Evolutionary conservation across 495 filamentous ascomycete genomes (phyloP).

Genomic region (Clavariopsis aquatica): DNA sequence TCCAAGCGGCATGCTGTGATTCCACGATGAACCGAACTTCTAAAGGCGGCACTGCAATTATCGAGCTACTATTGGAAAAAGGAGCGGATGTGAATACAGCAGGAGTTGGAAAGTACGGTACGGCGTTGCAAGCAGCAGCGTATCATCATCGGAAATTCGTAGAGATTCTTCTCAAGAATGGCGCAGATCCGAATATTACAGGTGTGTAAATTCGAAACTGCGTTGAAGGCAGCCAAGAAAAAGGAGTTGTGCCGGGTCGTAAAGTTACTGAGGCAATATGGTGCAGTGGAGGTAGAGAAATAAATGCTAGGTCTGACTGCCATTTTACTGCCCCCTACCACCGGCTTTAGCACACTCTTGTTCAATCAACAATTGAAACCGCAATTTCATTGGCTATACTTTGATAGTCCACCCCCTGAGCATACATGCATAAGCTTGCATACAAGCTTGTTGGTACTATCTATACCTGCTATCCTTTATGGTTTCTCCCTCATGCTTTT

Average conservation of each 20-base stretch:
- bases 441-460: too few relatives aligned
- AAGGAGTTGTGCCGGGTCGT: neutral
- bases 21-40: neutral
- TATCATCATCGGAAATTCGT: neutral
- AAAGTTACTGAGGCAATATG: neutral
- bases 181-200: slow-evolving; percentile 9
- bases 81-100: neutral
- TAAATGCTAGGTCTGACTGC: too few relatives aligned
- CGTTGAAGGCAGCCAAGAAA: slow-evolving; percentile 27
- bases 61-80: slow-evolving; percentile 8
- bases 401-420: too few relatives aligned
- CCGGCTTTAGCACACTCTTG: too few relatives aligned
- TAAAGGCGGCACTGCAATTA: neutral
- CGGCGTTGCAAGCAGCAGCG: slow-evolving; percentile 10
- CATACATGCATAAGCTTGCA: too few relatives aligned
- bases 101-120: slow-evolving; percentile 1
- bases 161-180: neutral
- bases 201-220: slow-evolving; percentile 8
- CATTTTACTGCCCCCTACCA: too few relatives aligned
- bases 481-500: too few relatives aligned
- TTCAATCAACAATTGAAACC: too few relatives aligned
- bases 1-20: slow-evolving; percentile 13
- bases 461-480: too few relatives aligned
- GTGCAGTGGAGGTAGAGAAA: neutral
- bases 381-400: too few relatives aligned